Percentiles rank a stretch among this genome's conserved stretches.
Conservation (phyloP, 805 yeast species). For the Kazachstania africana region DNA sequence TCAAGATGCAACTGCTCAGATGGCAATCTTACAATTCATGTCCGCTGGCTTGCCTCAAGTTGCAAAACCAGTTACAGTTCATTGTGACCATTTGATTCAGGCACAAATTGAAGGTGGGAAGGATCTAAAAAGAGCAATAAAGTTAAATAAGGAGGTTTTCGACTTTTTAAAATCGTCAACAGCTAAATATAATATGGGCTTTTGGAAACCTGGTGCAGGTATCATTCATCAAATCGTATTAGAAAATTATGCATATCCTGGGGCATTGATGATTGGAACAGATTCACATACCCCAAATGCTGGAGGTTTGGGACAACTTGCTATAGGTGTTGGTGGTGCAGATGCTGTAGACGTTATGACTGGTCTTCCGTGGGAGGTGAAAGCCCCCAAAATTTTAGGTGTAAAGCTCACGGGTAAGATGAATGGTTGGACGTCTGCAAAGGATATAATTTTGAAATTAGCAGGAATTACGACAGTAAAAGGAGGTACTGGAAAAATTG, state of each 20-base stretch:
- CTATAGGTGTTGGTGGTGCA: constrained; percentile 99
- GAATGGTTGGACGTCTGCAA: constrained; percentile 95
- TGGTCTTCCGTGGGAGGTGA: constrained; percentile 90
- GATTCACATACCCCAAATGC: constrained; percentile 98
- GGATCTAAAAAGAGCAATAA: constrained; percentile 79
- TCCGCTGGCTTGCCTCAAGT: constrained; percentile 86
- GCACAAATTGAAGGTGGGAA: constrained; percentile 84
- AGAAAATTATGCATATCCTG: constrained; percentile 96
- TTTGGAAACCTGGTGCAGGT: constrained; percentile 99
- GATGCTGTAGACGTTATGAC: constrained; percentile 97
- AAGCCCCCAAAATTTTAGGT: constrained; percentile 93
- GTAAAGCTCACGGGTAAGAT: constrained; percentile 86
- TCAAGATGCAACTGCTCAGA: constrained; percentile 98
- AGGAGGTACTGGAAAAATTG: constrained; percentile 97
- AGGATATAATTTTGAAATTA: constrained; percentile 84
- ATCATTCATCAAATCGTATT: constrained; percentile 93
- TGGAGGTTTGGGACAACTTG: constrained; percentile 96
- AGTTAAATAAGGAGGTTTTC: constrained; percentile 85
- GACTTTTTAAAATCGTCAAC: constrained; percentile 85
- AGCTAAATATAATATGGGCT: constrained; percentile 91
- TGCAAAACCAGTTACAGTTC: constrained; percentile 92
- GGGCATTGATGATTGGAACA: constrained; percentile 91
- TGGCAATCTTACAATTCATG: constrained; percentile 95
- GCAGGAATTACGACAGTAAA: constrained; percentile 93
- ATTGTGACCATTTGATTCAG: constrained; percentile 95